Conservation (phyloP, 257 asterid genomes). For the Nicotiana knightiana region DNA sequence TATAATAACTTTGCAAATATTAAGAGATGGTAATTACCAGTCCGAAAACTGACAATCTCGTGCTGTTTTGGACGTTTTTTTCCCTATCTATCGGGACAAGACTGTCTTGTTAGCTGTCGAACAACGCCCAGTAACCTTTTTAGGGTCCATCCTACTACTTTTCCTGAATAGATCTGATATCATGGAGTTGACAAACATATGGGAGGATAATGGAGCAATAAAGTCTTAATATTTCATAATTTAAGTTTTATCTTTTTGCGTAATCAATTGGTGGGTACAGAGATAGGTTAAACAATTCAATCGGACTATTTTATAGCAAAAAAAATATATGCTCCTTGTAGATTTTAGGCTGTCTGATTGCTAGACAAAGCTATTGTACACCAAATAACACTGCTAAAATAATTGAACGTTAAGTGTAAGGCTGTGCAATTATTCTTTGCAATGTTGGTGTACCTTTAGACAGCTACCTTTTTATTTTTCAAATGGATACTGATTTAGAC, state of each 20-base stretch:
- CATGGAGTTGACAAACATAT: neutral
- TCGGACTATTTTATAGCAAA: neutral
- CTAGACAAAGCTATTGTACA: neutral
- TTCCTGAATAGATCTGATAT: neutral
- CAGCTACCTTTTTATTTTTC: neutral
- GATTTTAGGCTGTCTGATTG: neutral
- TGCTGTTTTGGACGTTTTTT: too few relatives aligned
- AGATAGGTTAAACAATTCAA: neutral
- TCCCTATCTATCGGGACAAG: neutral
- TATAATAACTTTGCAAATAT: too few relatives aligned
- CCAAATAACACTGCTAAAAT: neutral
- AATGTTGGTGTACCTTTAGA: slow-evolving; percentile 5
- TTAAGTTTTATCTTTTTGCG: neutral
- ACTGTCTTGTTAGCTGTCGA: neutral
- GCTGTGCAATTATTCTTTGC: neutral
- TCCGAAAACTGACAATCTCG: too few relatives aligned
- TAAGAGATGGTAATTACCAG: too few relatives aligned
- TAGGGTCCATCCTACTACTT: neutral
- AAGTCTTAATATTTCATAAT: neutral
- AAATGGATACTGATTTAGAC: neutral
- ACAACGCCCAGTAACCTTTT: neutral
- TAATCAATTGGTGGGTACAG: neutral
- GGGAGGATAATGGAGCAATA: neutral
- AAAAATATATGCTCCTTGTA: neutral
- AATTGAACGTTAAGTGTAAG: slow-evolving; percentile 3